A percentile compares a stretch with the other conserved stretches of the same genome.
phyloP scores from a whole-genome alignment of 768 basidiomycete species.

The Amanita thiersii region DNA sequence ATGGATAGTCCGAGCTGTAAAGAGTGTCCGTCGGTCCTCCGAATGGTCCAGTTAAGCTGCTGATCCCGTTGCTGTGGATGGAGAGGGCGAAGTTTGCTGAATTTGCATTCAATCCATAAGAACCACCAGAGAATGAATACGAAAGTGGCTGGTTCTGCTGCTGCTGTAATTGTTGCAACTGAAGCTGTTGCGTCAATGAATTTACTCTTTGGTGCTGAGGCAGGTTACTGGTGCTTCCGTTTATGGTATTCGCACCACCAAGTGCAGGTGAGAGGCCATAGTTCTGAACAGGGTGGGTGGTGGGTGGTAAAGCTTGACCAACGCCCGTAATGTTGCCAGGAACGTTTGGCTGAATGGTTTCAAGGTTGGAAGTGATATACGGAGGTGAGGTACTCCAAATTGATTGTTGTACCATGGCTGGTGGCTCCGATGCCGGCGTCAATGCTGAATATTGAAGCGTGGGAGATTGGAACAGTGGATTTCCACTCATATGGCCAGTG shows the following conservation, averaged over 20 bases:
- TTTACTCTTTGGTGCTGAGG: background rate
- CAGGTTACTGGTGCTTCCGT: background rate
- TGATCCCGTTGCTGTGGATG: background rate
- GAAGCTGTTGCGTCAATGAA: background rate
- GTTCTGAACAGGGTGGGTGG: conserved; percentile 9
- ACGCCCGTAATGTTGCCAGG: conserved; percentile 8
- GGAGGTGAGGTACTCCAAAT: conserved; percentile 24
- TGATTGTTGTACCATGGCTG: conserved; percentile 24
- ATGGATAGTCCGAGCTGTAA: conserved; percentile 3
- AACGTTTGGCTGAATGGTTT: conserved; percentile 22
- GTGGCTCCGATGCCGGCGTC: conserved; percentile 15
- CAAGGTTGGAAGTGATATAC: conserved; percentile 17
- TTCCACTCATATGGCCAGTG: conserved; percentile 15
- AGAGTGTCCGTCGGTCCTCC: background rate
- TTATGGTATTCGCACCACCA: conserved; percentile 4
- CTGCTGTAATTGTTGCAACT: conserved; percentile 5
- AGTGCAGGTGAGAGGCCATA: conserved; percentile 9
- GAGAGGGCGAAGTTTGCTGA: background rate
- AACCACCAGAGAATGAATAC: background rate
- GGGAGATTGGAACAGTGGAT: conserved; percentile 5
- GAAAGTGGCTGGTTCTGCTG: conserved; percentile 2
- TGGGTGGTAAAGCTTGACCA: background rate
- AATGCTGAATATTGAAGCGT: conserved; percentile 15
- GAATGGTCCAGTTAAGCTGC: background rate
- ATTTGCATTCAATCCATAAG: background rate